Conservation (phyloP, 139 green algal species). For the Ettlia oleoabundans region DNA sequence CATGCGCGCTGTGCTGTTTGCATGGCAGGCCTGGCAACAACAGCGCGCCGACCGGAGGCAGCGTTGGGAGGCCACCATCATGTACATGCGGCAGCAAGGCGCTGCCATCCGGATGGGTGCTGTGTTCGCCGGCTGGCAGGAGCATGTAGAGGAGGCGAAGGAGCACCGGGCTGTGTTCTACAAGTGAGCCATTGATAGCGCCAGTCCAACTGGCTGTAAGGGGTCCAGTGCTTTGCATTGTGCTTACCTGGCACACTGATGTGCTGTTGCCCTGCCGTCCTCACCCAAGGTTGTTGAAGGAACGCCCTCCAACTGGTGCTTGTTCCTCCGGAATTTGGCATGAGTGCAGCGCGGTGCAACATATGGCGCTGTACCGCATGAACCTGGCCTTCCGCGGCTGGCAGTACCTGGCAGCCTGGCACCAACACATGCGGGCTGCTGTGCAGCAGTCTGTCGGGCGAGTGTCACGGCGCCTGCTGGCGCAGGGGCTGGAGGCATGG, state of each 20-base stretch:
- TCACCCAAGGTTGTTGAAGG: too few relatives aligned
- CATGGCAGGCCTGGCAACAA: slow-evolving; percentile 19
- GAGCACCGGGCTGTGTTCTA: background rate
- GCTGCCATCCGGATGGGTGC: background rate
- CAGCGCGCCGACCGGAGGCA: slow-evolving; percentile 8
- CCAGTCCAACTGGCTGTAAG: background rate
- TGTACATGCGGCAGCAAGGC: slow-evolving; percentile 6
- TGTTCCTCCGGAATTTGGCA: too few relatives aligned
- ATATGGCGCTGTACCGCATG: slow-evolving; percentile 22
- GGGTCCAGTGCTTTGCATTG: background rate
- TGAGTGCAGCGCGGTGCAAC: slow-evolving; percentile 17
- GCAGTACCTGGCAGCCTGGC: slow-evolving; percentile 13
- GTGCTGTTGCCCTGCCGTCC: too few relatives aligned
- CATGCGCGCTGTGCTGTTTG: background rate
- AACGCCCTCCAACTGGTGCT: too few relatives aligned
- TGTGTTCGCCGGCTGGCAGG: slow-evolving; percentile 32
- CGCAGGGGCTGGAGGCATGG: slow-evolving; percentile 4
- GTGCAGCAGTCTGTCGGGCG: slow-evolving; percentile 23
- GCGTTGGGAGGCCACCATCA: slow-evolving; percentile 17
- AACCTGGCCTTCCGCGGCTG: slow-evolving; percentile 4
- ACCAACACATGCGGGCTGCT: background rate
- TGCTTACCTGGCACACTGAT: background rate
- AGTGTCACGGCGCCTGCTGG: background rate
- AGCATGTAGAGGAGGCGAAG: background rate
- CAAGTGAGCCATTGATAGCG: background rate